Conservation (phyloP, 2,329 filamentous ascomycete species). For the Periglandula ipomoeae region DNA sequence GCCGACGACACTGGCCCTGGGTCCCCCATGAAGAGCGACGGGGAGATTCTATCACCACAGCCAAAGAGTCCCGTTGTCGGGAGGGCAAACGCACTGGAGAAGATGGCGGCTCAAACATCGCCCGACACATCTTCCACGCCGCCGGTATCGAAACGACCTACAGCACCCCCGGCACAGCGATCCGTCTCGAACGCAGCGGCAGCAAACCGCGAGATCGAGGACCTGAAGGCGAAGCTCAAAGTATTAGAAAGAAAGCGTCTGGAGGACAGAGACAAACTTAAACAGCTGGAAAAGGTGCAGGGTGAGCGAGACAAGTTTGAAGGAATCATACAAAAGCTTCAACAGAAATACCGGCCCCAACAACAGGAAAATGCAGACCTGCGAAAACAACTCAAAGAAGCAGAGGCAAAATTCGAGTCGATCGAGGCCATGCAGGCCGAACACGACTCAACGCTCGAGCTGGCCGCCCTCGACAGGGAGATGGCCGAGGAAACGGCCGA, state of each 20-base stretch:
- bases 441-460: conserved; percentile 75
- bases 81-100: conserved; percentile 43
- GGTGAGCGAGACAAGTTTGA: conserved; percentile 72
- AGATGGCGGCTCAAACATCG: conserved; percentile 32
- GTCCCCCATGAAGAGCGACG: conserved; percentile 43
- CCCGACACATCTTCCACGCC: conserved; percentile 20
- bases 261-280: conserved; percentile 80
- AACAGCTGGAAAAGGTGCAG: conserved; percentile 66
- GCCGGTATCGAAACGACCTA: conserved; percentile 21
- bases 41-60: conserved; percentile 39
- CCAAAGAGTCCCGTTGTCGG: conserved; percentile 40
- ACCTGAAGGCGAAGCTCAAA: conserved; percentile 78
- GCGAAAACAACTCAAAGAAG: conserved; percentile 68
- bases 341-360: conserved; percentile 78
- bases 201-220: conserved; percentile 64
- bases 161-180: conserved; percentile 21
- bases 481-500: conserved; percentile 95
- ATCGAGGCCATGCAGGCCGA: conserved; percentile 68
- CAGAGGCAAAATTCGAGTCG: conserved; percentile 55
- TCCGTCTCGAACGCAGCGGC: conserved; percentile 42
- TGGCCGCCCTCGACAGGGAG: conserved; percentile 82
- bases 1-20: conserved; percentile 22
- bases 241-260: conserved; percentile 78
- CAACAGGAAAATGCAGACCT: conserved; percentile 71
- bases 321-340: conserved; percentile 79